A percentile compares a stretch with the other conserved stretches of the same genome.
phyloP scores from a whole-genome alignment of 306 rosid species.

The Trifolium dubium region DNA sequence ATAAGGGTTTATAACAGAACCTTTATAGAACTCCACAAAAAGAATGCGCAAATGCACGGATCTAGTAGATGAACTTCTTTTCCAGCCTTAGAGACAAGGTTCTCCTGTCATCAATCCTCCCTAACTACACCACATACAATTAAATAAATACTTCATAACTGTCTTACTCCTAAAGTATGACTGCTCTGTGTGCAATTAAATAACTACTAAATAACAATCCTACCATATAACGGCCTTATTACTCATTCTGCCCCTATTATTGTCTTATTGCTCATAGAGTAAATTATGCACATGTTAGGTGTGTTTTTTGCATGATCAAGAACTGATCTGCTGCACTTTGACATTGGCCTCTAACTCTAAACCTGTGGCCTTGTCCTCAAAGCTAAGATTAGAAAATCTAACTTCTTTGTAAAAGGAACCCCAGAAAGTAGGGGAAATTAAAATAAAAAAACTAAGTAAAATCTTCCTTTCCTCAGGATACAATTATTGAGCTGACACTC shows the following conservation, averaged over 20 bases:
- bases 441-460: too few relatives aligned
- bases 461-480: too few relatives aligned
- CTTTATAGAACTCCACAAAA: neutral
- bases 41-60: neutral
- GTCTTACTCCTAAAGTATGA: neutral
- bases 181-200: neutral
- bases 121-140: too few relatives aligned
- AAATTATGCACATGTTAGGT: neutral
- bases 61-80: neutral
- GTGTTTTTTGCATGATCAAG: neutral
- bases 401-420: constrained; percentile 5
- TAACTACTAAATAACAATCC: neutral
- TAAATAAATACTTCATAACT: neutral
- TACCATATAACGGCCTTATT: constrained; percentile 4
- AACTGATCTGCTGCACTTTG: neutral
- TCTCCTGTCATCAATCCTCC: too few relatives aligned
- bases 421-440: constrained; percentile 4
- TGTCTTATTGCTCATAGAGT: neutral
- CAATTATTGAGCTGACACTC: neutral
- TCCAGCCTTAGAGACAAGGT: too few relatives aligned
- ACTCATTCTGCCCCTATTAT: neutral
- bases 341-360: neutral
- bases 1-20: neutral
- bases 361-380: neutral
- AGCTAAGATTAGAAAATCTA: neutral